phyloP scores from a whole-genome alignment of 331 rosid species.

The Malus hybrid region DNA sequence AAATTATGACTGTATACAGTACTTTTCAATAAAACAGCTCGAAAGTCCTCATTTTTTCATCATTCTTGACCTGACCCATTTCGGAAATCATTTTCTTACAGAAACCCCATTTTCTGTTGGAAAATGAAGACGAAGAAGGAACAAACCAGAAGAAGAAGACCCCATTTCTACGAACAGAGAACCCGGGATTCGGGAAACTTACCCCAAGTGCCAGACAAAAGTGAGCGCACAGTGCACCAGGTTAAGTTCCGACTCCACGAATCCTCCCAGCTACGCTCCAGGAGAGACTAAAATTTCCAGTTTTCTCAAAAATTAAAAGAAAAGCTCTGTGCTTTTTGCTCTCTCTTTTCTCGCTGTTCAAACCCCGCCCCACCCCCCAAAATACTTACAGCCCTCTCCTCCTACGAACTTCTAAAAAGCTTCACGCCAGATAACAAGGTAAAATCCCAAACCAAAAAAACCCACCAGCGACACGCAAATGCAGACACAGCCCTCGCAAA shows the following conservation, averaged over 20 bases:
- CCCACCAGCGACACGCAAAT: background rate
- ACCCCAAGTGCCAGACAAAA: constrained; percentile 27
- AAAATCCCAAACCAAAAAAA: background rate
- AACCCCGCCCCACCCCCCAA: background rate
- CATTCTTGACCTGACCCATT: no score
- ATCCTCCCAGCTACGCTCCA: constrained; percentile 40
- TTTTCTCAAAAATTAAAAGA: constrained; percentile 21
- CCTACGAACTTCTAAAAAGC: constrained; percentile 5
- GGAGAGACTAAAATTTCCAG: constrained; percentile 36
- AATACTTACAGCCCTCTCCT: background rate
- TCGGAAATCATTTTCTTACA: background rate
- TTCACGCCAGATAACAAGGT: background rate
- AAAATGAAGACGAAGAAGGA: background rate
- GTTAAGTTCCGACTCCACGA: constrained; percentile 45
- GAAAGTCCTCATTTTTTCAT: no score
- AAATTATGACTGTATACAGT: background rate
- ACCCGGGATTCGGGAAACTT: constrained; percentile 7
- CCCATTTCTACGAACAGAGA: background rate
- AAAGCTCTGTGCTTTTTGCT: background rate
- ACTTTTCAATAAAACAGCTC: background rate
- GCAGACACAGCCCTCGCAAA: background rate
- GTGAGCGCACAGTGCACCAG: constrained; percentile 17
- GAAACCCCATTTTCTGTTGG: no score
- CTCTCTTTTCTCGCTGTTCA: background rate
- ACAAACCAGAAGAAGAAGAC: background rate